These are phyloP conservation scores for Penicillium macrosclerotiorum DNA, from an alignment of 495 filamentous ascomycete species.

Conservation along the genomic window DNA sequence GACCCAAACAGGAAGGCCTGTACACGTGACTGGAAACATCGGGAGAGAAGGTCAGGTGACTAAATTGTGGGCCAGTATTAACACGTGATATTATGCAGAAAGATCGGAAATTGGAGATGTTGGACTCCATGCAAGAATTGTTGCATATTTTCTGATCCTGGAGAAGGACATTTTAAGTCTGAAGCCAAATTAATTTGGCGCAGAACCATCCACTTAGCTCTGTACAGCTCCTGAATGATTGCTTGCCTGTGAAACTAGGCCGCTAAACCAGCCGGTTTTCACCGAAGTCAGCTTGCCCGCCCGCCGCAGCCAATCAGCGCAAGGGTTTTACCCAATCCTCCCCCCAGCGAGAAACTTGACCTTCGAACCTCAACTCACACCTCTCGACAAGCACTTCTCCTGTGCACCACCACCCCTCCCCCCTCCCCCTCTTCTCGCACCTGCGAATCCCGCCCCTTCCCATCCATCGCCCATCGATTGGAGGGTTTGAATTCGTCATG, in stretches of 20 bases:
- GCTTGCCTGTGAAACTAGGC: slow-evolving; percentile 13
- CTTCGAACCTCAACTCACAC: slow-evolving; percentile 39
- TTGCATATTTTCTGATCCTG: no score
- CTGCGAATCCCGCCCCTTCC: slow-evolving; percentile 30
- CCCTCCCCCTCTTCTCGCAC: slow-evolving; percentile 31
- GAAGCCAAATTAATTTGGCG: no score
- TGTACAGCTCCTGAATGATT: no score
- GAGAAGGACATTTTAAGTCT: no score
- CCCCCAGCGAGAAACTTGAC: slow-evolving; percentile 44
- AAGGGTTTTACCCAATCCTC: slow-evolving; percentile 41
- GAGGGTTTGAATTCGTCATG: slow-evolving; percentile 59
- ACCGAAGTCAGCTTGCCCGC: slow-evolving; percentile 31
- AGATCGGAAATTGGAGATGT: no score
- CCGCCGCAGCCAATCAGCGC: slow-evolving; percentile 35
- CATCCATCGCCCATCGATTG: slow-evolving; percentile 34
- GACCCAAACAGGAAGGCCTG: no score
- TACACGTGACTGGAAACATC: no score
- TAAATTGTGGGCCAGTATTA: no score
- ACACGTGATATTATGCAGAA: no score
- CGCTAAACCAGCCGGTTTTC: slow-evolving; percentile 41
- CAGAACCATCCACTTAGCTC: no score
- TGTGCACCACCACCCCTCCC: slow-evolving; percentile 28
- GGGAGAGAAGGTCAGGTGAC: no score
- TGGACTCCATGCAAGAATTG: no score
- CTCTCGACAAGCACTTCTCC: slow-evolving; percentile 38